Percentiles rank a stretch among this genome's conserved stretches.
Evolutionary conservation across 2,329 filamentous ascomycete genomes (phyloP).

Genomic region (Allantophomopsis lycopodina): DNA sequence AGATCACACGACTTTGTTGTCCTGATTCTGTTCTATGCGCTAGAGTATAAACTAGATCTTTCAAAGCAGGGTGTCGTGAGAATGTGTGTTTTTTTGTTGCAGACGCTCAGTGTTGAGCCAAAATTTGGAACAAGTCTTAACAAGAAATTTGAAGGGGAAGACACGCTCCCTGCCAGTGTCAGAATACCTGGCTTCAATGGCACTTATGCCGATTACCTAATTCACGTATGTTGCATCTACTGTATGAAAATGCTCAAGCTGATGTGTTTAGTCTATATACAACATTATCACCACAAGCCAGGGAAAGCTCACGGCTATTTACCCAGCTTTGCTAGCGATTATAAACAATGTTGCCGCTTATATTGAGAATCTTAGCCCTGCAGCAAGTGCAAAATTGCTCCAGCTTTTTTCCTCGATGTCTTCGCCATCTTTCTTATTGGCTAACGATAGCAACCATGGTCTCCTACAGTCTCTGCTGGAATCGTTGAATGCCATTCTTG

Average conservation of each 20-base stretch:
- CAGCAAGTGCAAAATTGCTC: slow-evolving; percentile 68
- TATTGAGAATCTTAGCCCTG: slow-evolving; percentile 59
- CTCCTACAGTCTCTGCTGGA: slow-evolving; percentile 74
- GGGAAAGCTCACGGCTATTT: slow-evolving; percentile 79
- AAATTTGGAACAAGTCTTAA: slow-evolving; percentile 87
- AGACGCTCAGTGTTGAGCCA: slow-evolving; percentile 86
- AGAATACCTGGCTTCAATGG: slow-evolving; percentile 75
- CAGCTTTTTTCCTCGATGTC: slow-evolving; percentile 90
- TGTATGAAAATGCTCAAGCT: background rate
- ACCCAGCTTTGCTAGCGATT: slow-evolving; percentile 80
- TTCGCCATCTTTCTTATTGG: slow-evolving; percentile 78
- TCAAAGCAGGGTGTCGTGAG: slow-evolving; percentile 85
- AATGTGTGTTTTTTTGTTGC: slow-evolving; percentile 95
- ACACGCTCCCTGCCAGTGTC: slow-evolving; percentile 71
- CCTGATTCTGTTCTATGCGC: slow-evolving; percentile 79
- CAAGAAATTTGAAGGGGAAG: slow-evolving; percentile 76
- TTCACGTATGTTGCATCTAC: slow-evolving; percentile 51
- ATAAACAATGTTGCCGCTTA: slow-evolving; percentile 89
- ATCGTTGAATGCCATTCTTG: slow-evolving; percentile 78
- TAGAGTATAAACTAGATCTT: slow-evolving; percentile 75
- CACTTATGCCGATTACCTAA: slow-evolving; percentile 84
- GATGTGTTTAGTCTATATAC: slow-evolving; percentile 60
- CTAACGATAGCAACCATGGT: slow-evolving; percentile 80
- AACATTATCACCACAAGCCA: slow-evolving; percentile 83
- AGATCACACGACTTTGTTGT: slow-evolving; percentile 87